Evolutionary conservation across 306 rosid genomes (phyloP), one percentile per base, ranked within the genome.

Genomic region (Cucurbita moschata): DNA sequence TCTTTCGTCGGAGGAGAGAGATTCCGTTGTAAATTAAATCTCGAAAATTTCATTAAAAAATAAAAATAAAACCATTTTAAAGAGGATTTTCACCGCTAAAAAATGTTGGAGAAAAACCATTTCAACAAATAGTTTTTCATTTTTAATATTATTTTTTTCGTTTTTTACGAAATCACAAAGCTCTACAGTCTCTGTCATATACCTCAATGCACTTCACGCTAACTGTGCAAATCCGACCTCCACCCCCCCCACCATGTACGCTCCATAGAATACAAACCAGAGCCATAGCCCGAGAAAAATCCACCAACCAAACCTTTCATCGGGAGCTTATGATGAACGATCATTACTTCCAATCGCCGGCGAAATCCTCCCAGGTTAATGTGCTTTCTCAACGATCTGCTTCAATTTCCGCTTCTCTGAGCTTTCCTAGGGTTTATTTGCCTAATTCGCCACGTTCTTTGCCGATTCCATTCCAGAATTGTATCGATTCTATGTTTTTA

Each of bases 151-250:
- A 67, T 67, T 9, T 16, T 70, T 0, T 70, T 70, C 35, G 35
- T 30, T 70, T 70, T 50, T 35, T 30, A 26, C 8, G 10, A 35
- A 70, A 37, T 10, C 58, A 30, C 21, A 8, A 69, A 49, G 59
- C 74, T 70, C 59, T 50, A 8, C 46, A 8, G 16, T 13, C 60
- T 70, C 74, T 49, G 44, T 70, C 74, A 44, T 35, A 59, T 26
- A 14, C 58, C 60, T 70, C 5, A 70, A 59, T 70, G 60, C 44
- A 50, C 44, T 70, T 51, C 74, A 51, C 74, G 74, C 74, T 35
- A 50, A 70, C 74, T 70, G 59, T 51, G 74, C 35, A 70, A 70
- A 50, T 51, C 74, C 59, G 37, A 50, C 60, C 60, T 70, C 74
- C 74, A 50, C 47, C 51, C 42, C 42, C 59, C 60, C 60, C 74